A percentile compares a stretch with the other conserved stretches of the same genome.
Conservation (phyloP, 176 grass and related monocot species). For the Microstegium vimineum region DNA sequence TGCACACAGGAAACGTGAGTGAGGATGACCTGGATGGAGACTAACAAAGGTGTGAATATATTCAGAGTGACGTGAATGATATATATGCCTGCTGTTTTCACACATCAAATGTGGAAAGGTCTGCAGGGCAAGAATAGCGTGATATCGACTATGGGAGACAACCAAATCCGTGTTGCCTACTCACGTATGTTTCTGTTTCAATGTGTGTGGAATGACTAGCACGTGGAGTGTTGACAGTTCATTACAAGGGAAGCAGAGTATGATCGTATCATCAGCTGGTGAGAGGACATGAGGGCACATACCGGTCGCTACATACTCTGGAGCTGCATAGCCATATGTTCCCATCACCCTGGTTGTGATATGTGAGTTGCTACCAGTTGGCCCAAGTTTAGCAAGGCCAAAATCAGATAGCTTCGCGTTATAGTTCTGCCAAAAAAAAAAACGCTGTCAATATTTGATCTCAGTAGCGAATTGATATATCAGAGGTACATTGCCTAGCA, state of each 20-base stretch:
- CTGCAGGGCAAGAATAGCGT: not conserved
- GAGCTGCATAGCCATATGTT: conserved; percentile 87
- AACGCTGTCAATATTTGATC: not conserved
- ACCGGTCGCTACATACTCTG: conserved; percentile 90
- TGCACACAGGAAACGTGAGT: not conserved
- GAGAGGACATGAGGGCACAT: conserved; percentile 17
- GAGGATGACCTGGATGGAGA: not conserved
- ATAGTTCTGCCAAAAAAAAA: conserved; percentile 46
- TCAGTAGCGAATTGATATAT: not conserved
- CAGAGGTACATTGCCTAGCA: not conserved
- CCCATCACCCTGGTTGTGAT: conserved; percentile 93
- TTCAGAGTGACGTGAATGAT: not conserved
- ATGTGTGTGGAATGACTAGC: not conserved
- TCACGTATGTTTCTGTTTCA: not conserved
- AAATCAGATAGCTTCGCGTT: conserved; percentile 91
- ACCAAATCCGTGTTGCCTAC: not conserved
- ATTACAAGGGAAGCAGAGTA: conserved; percentile 1
- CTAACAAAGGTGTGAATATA: not conserved
- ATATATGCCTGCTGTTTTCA: not conserved
- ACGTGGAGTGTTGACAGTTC: not conserved
- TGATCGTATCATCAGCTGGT: not conserved
- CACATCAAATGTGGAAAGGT: not conserved
- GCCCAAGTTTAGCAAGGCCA: conserved; percentile 87
- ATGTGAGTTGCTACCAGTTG: conserved; percentile 75
- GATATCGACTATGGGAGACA: not conserved